Conservation (phyloP, 1,284 basidiomycete genomes). For the Salmacisia buchloeana region DNA sequence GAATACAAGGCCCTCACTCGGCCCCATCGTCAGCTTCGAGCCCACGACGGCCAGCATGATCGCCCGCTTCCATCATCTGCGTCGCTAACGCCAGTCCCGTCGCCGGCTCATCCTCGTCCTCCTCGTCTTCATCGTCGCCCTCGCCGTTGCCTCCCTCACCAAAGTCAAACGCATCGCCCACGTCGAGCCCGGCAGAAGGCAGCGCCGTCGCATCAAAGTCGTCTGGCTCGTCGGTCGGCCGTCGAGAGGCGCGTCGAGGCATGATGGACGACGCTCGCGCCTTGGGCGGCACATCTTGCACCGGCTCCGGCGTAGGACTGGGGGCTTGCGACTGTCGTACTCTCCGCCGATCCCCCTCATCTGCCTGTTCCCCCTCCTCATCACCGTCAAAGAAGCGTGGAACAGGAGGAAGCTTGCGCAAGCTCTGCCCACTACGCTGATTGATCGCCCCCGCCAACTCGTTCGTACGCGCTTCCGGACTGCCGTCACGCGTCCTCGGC, state of each 20-base stretch:
- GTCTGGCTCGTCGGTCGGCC: not conserved
- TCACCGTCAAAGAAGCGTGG: constrained; percentile 1
- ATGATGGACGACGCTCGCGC: not conserved
- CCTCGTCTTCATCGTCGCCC: not conserved
- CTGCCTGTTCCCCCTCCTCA: not conserved
- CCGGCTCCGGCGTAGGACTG: not conserved
- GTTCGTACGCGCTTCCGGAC: not conserved
- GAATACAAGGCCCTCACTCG: constrained; percentile 13
- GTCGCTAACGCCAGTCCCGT: constrained; percentile 28
- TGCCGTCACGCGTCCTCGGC: not conserved
- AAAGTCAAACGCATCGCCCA: not conserved
- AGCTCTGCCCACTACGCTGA: not conserved
- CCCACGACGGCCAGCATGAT: constrained; percentile 18
- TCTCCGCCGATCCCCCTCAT: not conserved
- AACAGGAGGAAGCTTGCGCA: constrained; percentile 1
- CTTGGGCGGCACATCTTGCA: not conserved
- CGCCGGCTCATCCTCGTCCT: constrained; percentile 14
- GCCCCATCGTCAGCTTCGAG: constrained; percentile 26
- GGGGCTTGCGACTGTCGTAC: not conserved
- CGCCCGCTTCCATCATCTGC: constrained; percentile 30
- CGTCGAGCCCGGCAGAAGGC: not conserved
- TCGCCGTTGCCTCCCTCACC: not conserved
- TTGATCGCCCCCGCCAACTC: not conserved
- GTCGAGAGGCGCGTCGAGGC: not conserved
- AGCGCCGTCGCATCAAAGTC: no score